A percentile compares a stretch with the other conserved stretches of the same genome.
These are phyloP conservation scores for Plantago rigida DNA, from an alignment of 305 asterid genomes.

Conservation along the genomic window DNA sequence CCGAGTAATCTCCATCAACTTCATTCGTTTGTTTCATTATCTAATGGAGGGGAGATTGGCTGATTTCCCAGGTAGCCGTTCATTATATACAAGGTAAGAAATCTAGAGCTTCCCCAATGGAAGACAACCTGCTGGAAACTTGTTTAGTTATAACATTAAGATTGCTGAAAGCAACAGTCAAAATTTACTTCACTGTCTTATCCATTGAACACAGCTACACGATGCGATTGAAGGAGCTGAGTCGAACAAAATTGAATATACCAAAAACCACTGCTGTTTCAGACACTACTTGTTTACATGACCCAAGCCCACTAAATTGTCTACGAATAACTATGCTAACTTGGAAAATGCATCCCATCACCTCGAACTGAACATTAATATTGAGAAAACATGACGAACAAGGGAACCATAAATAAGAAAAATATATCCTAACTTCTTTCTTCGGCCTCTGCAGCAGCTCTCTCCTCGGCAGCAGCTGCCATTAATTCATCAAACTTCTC, in stretches of 20 bases:
- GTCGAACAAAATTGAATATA: background rate
- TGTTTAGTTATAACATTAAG: too few species aligned
- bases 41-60: too few species aligned
- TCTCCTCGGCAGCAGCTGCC: constrained; percentile 69
- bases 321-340: constrained; percentile 23
- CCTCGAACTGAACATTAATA: constrained; percentile 20
- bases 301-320: constrained; percentile 19
- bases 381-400: constrained; percentile 22
- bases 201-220: too few species aligned
- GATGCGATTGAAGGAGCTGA: background rate
- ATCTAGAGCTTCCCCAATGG: too few species aligned
- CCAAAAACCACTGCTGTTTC: constrained; percentile 8
- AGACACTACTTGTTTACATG: constrained; percentile 2
- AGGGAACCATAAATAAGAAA: constrained; percentile 10
- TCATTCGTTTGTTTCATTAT: too few species aligned
- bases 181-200: too few species aligned
- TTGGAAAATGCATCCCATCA: constrained; percentile 17
- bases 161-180: too few species aligned
- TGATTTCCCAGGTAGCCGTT: too few species aligned
- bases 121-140: too few species aligned
- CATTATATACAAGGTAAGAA: too few species aligned
- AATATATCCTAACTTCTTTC: constrained; percentile 36
- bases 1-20: too few species aligned
- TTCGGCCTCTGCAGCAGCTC: constrained; percentile 41
- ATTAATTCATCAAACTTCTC: constrained; percentile 67